A percentile compares a stretch with the other conserved stretches of the same genome.
These are phyloP conservation scores for Hippophae rhamnoides DNA, from an alignment of 306 rosid species.

Conservation along the genomic window DNA sequence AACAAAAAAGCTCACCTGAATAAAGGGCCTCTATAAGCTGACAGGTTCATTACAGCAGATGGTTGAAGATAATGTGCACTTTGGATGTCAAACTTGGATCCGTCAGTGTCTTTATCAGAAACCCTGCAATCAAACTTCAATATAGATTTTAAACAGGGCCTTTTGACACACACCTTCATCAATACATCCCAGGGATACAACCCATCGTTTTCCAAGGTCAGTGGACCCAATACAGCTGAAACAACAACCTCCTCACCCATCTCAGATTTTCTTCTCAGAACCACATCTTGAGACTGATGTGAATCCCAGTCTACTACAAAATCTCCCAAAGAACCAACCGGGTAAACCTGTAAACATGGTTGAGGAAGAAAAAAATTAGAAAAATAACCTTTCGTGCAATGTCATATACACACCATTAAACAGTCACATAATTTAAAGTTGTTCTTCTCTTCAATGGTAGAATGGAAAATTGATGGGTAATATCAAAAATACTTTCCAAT, in stretches of 20 bases:
- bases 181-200: constrained; percentile 40
- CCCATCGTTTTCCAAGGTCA: constrained; percentile 14
- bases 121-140: constrained; percentile 65
- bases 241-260: constrained; percentile 66
- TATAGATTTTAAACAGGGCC: constrained; percentile 47
- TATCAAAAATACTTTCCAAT: too few relatives aligned
- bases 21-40: constrained; percentile 28
- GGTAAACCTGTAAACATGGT: constrained; percentile 26
- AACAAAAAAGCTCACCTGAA: constrained; percentile 27
- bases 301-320: constrained; percentile 54
- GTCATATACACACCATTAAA: background rate
- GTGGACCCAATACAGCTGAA: constrained; percentile 55
- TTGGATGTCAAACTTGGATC: constrained; percentile 33
- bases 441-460: too few relatives aligned
- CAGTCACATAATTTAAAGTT: background rate
- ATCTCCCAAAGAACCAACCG: constrained; percentile 36
- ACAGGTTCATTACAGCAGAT: constrained; percentile 8
- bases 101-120: constrained; percentile 19
- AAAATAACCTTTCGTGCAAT: too few relatives aligned
- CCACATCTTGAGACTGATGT: constrained; percentile 44
- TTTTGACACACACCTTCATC: constrained; percentile 70
- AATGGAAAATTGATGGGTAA: too few relatives aligned
- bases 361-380: background rate
- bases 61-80: constrained; percentile 44
- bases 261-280: constrained; percentile 45